Evolutionary conservation across 2,329 filamentous ascomycete species (phyloP), one percentile per base, ranked within the genome.

Genomic region (Apiospora saccharicola): DNA sequence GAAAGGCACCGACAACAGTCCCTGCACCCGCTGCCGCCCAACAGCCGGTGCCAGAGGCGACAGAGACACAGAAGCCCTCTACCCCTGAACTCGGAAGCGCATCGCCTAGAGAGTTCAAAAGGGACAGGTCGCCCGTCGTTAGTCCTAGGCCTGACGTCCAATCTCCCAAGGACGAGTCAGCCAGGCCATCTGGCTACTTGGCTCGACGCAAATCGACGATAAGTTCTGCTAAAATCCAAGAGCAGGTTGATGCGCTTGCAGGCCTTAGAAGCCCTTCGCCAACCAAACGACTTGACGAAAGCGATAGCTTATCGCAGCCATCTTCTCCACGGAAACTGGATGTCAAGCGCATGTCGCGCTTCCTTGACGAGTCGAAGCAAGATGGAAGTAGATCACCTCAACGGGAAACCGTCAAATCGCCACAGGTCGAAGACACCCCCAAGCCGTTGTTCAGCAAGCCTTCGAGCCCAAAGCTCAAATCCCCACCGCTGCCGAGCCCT

Each of bases 1-100:
- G 95, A 85, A 93, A 95, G 81, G 92, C 93, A 24, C 95, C 95
- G 2, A 85, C 85, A 2, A 78, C 78, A 70, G 76, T 78, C 34
- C 93, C 94, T 7, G 83, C 85, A 34, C 94, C 94, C 6, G 83
- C 84, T 4, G 79, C 80, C 69, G 76, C 80, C 61, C 73, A 78
- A 24, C 76, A 79, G 43, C 53, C 80, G 41, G 71, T 30, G n/a
- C 14, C 67, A 30, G 67, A 44, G 26, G 41, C 43, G 41, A 44
- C 34, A 72, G 75, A 69, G 49, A 71, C n/a, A 46, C 73, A 2
- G 67, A 73, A 22, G 47, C 70, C 44, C 73, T 72, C 67, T 10
- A 77, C 16, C n/a, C 77, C n/a, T 73, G 76, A 69, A 46, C 26
- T 13, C 24, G 70, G 51, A 41, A 51, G 46, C 57, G 68, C 57